These are phyloP conservation scores for Excoecaria agallocha DNA, from an alignment of 345 rosid species.

Conservation along the genomic window DNA sequence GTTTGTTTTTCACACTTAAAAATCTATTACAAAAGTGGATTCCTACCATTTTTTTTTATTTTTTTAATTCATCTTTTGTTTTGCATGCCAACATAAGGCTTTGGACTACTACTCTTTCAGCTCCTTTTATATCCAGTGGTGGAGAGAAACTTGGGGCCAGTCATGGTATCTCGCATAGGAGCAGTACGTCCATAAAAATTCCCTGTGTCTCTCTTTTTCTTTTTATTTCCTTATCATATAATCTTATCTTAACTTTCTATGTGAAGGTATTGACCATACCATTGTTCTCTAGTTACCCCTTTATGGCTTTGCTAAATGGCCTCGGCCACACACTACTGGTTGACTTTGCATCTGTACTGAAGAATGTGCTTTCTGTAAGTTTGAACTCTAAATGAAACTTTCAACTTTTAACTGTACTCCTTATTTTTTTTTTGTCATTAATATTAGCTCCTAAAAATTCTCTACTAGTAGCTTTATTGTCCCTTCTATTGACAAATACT, in stretches of 20 bases:
- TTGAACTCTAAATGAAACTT: background rate
- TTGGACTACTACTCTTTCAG: slow-evolving; percentile 52
- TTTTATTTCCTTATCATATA: background rate
- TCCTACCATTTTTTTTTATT: background rate
- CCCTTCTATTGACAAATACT: background rate
- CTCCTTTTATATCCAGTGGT: slow-evolving; percentile 41
- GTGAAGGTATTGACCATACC: slow-evolving; percentile 40
- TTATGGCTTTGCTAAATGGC: slow-evolving; percentile 40
- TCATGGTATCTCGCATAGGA: slow-evolving; percentile 41
- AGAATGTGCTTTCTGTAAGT: slow-evolving; percentile 51
- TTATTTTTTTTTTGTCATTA: background rate
- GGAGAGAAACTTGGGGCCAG: slow-evolving; percentile 45
- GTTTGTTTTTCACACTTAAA: background rate
- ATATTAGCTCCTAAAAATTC: background rate
- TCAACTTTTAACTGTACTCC: background rate
- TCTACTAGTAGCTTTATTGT: background rate
- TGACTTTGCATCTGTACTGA: slow-evolving; percentile 39
- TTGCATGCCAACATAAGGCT: slow-evolving; percentile 26
- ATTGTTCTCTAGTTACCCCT: slow-evolving; percentile 44
- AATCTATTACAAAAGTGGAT: background rate
- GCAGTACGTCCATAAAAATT: slow-evolving; percentile 31
- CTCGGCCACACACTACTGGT: slow-evolving; percentile 32
- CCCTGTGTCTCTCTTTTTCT: background rate
- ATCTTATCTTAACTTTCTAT: background rate
- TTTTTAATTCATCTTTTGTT: background rate